These are phyloP conservation scores for Neoascochyta sp. DNA, from an alignment of 2,329 filamentous ascomycete genomes.

Conservation along the genomic window DNA sequence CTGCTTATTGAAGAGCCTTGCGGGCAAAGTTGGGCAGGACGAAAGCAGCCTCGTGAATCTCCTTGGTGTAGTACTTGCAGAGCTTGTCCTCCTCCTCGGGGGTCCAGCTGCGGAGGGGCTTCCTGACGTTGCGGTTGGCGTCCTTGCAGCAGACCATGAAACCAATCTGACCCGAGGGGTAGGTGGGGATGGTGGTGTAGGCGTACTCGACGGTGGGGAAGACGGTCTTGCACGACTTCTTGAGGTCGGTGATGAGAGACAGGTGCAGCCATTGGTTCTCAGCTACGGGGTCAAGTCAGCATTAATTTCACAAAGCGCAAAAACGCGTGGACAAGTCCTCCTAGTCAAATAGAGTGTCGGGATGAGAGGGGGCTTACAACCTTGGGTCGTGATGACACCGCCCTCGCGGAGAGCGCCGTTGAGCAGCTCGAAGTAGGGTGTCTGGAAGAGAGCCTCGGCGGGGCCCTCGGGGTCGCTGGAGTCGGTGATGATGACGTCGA, in stretches of 20 bases:
- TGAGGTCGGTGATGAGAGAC: slow-evolving; percentile 85
- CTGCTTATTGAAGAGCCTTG: slow-evolving; percentile 57
- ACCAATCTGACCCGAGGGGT: slow-evolving; percentile 97
- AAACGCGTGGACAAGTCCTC: slow-evolving; percentile 12
- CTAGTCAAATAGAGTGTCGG: slow-evolving; percentile 17
- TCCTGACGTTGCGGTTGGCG: slow-evolving; percentile 73
- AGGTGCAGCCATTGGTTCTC: slow-evolving; percentile 99
- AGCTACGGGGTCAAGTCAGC: slow-evolving; percentile 53
- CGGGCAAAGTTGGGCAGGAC: slow-evolving; percentile 90
- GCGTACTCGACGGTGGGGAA: slow-evolving; percentile 98
- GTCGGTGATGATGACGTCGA: slow-evolving; percentile 99
- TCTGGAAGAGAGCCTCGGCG: slow-evolving; percentile 95
- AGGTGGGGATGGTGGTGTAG: slow-evolving; percentile 98
- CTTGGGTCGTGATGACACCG: slow-evolving; percentile 99
- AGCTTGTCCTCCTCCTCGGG: slow-evolving; percentile 86
- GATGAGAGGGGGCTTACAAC: slow-evolving; percentile 80
- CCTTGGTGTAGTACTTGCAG: slow-evolving; percentile 95
- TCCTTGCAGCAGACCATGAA: slow-evolving; percentile 99
- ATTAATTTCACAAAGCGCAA: slow-evolving; percentile 11
- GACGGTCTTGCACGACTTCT: slow-evolving; percentile 94
- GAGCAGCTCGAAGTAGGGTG: slow-evolving; percentile 96
- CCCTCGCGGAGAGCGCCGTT: slow-evolving; percentile 85
- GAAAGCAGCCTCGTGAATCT: slow-evolving; percentile 94
- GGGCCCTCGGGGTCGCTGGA: slow-evolving; percentile 96
- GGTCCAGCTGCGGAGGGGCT: slow-evolving; percentile 76